Evolutionary conservation across 208 protist species (phyloP), one percentile per base, ranked within the genome.

Genomic region (Balamuthia mandrillaris): DNA sequence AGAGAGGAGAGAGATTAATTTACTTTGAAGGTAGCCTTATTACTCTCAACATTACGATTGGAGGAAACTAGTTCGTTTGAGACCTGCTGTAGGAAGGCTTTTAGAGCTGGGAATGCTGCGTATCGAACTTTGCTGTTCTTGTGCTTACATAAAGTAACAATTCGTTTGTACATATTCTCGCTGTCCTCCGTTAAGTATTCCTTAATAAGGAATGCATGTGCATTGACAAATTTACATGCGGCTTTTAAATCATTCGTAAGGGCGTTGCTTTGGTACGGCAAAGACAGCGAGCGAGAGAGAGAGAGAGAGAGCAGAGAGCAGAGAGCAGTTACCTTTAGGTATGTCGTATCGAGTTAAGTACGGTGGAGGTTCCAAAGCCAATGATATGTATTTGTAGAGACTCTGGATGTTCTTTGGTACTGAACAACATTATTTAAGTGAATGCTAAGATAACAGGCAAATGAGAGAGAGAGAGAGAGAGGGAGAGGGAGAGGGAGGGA

Each of bases 11-110:
- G n/a, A n/a, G n/a, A 56, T 56, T n/a, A n/a, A 56, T 12, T 18
- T 79, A 85, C 84, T 37, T 84, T 78, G 75, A 87, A 87, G n/a
- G 84, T 87, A 27, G 60, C 66, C 35, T 87, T 72, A 74, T 87
- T 82, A 45, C 84, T 87, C 14, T 87, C 60, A 10, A 84, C 54
- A 24, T 45, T 70, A 72, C 84, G 18, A 45, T 58, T 78, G 54
- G 51, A 65, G 10, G 84, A 60, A 18, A 87, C 74, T 1, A 87
- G 84, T 52, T 87, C 84, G 31, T 44, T 31, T 37, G 66, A 42
- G 24, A 87, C 84, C 52, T 72, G 65, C 60, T 84, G 52, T 18
- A 87, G 65, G 63, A 87, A 87, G 18, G 54, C 58, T 42, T 87
- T 84, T 18, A 87, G 63, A 24, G 84, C 84, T 27, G 84, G 58